A percentile compares a stretch with the other conserved stretches of the same genome.
Evolutionary conservation across 257 asterid species (phyloP).

Genomic region (Schizonepeta tenuifolia): DNA sequence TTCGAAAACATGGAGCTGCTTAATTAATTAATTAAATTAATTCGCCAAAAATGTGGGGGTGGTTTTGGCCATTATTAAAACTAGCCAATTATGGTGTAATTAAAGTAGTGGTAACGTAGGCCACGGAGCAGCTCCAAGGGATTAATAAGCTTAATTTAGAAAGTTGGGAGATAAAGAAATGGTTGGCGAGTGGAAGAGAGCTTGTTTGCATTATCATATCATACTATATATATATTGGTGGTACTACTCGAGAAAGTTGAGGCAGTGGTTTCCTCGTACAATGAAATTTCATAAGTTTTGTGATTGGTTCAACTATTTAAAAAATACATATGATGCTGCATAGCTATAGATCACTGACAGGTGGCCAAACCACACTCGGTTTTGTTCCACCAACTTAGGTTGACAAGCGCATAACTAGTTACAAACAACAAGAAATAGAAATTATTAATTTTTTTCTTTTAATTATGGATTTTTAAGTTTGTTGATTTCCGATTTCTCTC

Average conservation of each 20-base stretch:
- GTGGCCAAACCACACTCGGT: constrained; percentile 3
- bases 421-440: too few relatives aligned
- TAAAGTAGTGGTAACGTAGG: neutral
- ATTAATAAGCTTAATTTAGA: constrained; percentile 29
- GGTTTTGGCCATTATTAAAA: constrained; percentile 24
- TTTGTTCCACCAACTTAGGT: constrained; percentile 33
- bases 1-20: constrained; percentile 44
- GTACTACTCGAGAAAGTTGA: constrained; percentile 20
- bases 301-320: constrained; percentile 32
- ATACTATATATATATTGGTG: too few relatives aligned
- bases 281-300: constrained; percentile 25
- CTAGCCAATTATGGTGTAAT: neutral
- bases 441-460: too few relatives aligned
- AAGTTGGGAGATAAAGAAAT: constrained; percentile 12
- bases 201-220: too few relatives aligned
- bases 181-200: constrained; percentile 32
- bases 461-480: neutral
- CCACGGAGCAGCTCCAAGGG: neutral
- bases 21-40: constrained; percentile 10
- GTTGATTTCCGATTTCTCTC: neutral
- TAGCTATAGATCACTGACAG: constrained; percentile 46
- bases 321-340: constrained; percentile 25
- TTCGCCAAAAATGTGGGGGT: constrained; percentile 18
- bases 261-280: constrained; percentile 47
- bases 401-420: neutral